Base-by-base conservation (phyloP, 192 early-diverging fungal genomes). In the Oehlia diaphana region DNA sequence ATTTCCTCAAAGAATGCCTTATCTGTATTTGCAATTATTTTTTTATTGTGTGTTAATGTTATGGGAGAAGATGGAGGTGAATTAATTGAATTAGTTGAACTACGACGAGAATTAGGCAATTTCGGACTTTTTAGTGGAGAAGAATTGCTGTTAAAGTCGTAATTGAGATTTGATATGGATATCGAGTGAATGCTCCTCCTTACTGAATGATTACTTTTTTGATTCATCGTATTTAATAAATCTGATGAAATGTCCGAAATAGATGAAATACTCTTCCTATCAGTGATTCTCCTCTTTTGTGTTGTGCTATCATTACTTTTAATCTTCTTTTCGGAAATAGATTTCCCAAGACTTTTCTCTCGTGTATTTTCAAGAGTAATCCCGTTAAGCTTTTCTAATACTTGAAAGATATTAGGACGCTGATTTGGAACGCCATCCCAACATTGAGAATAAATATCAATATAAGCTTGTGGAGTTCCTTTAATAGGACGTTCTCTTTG, bases 391-490 rank as follows among this genome's bases (percentile, higher is more conserved):
- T 23, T 26, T 31, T 70, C 76, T 4, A 72, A 10, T 77, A 77
- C 76, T 21, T 77, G 6, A 37, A 71, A 33, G 70, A 77, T 68
- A 31, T 23, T 77, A 7, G 76, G 76, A n/a, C 76, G 76, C n/a
- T 77, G 71, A 19, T 77, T 49, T 19, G 76, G 76, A 49, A 71
- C 63, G 14, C 37, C 10, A 14, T 77, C 21, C 76, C 76, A 77
- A 65, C 76, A 77, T 68, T 77, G 42, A 28, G 26, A 23, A 68
- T 77, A 77, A 68, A 77, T 37, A 16, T 77, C 66, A 67, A 67
- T 66, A 47, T 71, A 77, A 26, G 76, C 68, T 39, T 72, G 10
- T 16, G 76, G 76, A 21, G 76, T 73, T n/a, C 76, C 76, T 31
- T 26, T 39, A 35, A 77, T 37, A 16, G 76, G 76, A 16, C 28